Base-by-base conservation (phyloP, 768 basidiomycete genomes). In the Sarcomyxa edulis region DNA sequence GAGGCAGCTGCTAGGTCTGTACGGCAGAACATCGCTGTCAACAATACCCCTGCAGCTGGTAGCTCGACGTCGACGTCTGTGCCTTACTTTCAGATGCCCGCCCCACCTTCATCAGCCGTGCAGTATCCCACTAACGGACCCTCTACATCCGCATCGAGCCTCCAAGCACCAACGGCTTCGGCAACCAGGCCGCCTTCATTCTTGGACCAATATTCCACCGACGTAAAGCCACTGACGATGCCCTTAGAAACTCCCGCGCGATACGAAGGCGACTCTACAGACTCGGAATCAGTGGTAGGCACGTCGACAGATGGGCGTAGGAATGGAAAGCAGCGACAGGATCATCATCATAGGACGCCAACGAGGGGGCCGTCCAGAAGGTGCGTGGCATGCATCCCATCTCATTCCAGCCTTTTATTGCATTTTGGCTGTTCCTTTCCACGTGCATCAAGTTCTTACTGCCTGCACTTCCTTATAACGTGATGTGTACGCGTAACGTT, bases 231-330 rank as follows among this genome's bases (percentile, higher is more conserved):
- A 12, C 52, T 58, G 25, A 50, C 64, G 22, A 65, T 84, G 64
- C 81, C 84, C n/a, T 57, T 84, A 10, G 77, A 87, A 56, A 81
- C 69, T 46, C 84, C 83, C 24, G 67, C 66, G 14, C 63, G 65
- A 51, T 74, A 65, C 50, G 77, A 72, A 19, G 71, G 60, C 31
- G 65, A 72, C 46, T 67, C 58, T 4, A 64, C 66, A 19, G 77
- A 72, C 45, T 65, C 65, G 3, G 71, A 76, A 45, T 59, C 69
- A 22, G 49, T 68, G 11, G 28, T 16, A 46, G 55, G 47, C 24
- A 59, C 33, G 45, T 40, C 58, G 57, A 20, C 53, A 51, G 20
- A 28, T 45, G 12, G 27, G 35, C n/a, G 29, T 18, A 10, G 23
- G 16, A 24, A 43, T 26, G 45, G 52, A 14, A 47, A 48, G 10